Evolutionary conservation across 2,329 filamentous ascomycete species (phyloP), one percentile per base, ranked within the genome.

Genomic region (Ploettnerulaceae sp.): DNA sequence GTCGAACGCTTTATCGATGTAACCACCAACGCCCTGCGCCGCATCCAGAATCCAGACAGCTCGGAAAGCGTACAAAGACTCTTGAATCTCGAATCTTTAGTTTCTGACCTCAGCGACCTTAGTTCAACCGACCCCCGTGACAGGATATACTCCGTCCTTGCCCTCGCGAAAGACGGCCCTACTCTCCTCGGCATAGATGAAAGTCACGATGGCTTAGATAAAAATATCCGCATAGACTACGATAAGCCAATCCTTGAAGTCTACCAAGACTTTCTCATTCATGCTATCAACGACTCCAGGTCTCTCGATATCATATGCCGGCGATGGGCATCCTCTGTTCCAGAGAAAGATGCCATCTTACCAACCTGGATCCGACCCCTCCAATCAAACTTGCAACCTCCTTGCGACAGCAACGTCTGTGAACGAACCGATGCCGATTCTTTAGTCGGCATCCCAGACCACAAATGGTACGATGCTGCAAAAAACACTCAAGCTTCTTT

Each of bases 1-100:
- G 41, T 46, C 3, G 45, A 53, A 31, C 39, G 43, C 9, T 53
- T 53, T n/a, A 43, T 53, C 25, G 51, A 53, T 14, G 34, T 53
- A 9, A 47, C 51, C 2, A 42, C 39, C 4, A 48, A 53, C 28
- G 40, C 47, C 12, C 29, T 53, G 14, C 42, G 48, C 15, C 40
- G 29, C 9, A 22, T 15, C 9, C 14, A 21, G 3, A n/a, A 24
- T 5, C 5, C 22, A 17, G 21, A 20, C 12, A 8, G 17, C 14
- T 4, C 18, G 17, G 7, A 29, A 32, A 14, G 9, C 2, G 7
- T 39, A 5, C 35, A 45, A 11, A 39, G 51, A 5, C 41, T 45
- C 4, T 36, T 53, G 7, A 48, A 14, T 15, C 24, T 53, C 17
- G 51, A 53, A 33, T 20, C 47, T 1, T 37, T 51, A n/a, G 45